These are phyloP conservation scores for Trypethelium eluteriae DNA, from an alignment of 495 filamentous ascomycete genomes.

Conservation along the genomic window DNA sequence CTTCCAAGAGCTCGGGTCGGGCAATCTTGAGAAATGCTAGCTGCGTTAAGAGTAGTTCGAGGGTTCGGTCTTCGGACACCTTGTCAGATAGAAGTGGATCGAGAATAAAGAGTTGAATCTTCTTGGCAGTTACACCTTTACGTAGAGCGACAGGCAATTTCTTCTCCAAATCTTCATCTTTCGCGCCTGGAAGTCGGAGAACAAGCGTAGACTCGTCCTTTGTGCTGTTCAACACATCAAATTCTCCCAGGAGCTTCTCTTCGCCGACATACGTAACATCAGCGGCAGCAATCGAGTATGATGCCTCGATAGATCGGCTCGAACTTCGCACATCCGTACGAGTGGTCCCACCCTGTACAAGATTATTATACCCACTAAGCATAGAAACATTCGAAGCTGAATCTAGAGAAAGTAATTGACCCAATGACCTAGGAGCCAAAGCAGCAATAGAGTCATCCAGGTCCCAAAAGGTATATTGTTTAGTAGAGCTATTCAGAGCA, in stretches of 20 bases:
- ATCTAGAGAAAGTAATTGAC: constrained; percentile 65
- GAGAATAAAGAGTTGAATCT: constrained; percentile 61
- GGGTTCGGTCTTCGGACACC: constrained; percentile 49
- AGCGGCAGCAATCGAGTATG: constrained; percentile 69
- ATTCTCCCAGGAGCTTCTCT: constrained; percentile 65
- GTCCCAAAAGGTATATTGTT: constrained; percentile 94
- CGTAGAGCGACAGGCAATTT: constrained; percentile 61
- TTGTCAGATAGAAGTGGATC: constrained; percentile 60
- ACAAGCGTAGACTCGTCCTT: constrained; percentile 67
- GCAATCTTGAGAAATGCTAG: constrained; percentile 74
- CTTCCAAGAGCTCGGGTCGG: constrained; percentile 47
- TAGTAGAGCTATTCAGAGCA: constrained; percentile 41
- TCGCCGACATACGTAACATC: constrained; percentile 73
- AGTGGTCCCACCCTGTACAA: constrained; percentile 74
- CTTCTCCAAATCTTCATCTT: constrained; percentile 85
- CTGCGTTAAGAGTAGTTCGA: constrained; percentile 57
- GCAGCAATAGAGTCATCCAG: constrained; percentile 63
- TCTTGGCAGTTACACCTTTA: constrained; percentile 59
- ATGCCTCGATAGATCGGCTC: constrained; percentile 70
- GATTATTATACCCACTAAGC: constrained; percentile 71
- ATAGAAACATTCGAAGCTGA: constrained; percentile 69
- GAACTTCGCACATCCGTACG: constrained; percentile 82
- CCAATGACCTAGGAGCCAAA: constrained; percentile 57
- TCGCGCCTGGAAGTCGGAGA: constrained; percentile 64
- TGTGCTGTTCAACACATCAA: constrained; percentile 62